Evolutionary conservation across 805 yeast species (phyloP).

Genomic region (Lipomyces japonicus): DNA sequence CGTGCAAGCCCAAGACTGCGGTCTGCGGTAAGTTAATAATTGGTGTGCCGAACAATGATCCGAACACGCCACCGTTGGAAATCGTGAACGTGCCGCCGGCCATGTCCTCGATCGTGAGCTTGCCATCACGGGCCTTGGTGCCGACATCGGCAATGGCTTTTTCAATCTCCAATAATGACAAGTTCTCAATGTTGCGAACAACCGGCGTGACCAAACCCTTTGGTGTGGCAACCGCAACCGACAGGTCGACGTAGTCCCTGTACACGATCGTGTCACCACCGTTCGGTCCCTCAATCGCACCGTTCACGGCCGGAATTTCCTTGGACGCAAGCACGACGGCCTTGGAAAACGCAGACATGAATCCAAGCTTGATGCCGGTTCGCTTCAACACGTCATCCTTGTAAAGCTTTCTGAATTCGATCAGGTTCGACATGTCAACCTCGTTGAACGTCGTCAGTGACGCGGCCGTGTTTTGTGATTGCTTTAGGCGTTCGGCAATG

Average conservation of each 20-base stretch:
- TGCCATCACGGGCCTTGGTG: constrained; percentile 93
- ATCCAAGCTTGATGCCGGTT: constrained; percentile 92
- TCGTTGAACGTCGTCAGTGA: constrained; percentile 97
- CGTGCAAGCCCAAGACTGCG: constrained; percentile 96
- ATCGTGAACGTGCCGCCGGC: constrained; percentile 99
- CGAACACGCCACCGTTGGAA: constrained; percentile 98
- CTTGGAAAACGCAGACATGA: constrained; percentile 97
- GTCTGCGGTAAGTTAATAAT: constrained; percentile 98
- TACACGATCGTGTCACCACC: constrained; percentile 86
- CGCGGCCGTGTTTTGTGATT: constrained; percentile 98
- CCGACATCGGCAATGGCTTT: constrained; percentile 77
- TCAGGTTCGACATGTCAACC: constrained; percentile 88
- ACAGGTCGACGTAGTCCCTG: constrained; percentile 94
- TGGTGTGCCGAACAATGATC: constrained; percentile 96
- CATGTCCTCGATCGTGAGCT: constrained; percentile 96
- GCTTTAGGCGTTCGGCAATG: constrained; percentile 98
- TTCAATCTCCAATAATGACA: constrained; percentile 84
- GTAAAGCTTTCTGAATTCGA: constrained; percentile 93
- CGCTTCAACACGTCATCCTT: constrained; percentile 94
- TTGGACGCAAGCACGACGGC: constrained; percentile 90
- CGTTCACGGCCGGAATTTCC: constrained; percentile 92
- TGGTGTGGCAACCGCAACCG: constrained; percentile 98
- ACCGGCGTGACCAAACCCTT: constrained; percentile 98
- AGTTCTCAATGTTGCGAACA: constrained; percentile 92
- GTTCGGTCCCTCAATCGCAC: constrained; percentile 70